Evolutionary conservation across 768 basidiomycete genomes (phyloP).

Genomic region (Psilocybe azurescens): DNA sequence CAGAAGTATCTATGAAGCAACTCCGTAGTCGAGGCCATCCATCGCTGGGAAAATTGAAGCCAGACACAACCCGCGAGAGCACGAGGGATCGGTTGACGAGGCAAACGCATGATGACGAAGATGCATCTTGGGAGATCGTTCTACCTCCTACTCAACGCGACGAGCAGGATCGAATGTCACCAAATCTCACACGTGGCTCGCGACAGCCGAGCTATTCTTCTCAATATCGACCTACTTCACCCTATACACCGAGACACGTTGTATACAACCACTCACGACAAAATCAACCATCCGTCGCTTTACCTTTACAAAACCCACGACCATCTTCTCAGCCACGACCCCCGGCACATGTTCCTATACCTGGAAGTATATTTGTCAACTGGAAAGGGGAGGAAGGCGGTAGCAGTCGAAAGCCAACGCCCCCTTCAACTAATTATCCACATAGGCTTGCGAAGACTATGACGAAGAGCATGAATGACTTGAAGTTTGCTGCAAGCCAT

Average conservation of each 20-base stretch:
- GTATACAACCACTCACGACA: constrained; percentile 43
- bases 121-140: constrained; percentile 25
- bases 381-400: constrained; percentile 55
- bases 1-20: constrained; percentile 35
- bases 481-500: constrained; percentile 22
- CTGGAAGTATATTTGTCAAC: constrained; percentile 49
- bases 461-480: constrained; percentile 66
- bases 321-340: constrained; percentile 34
- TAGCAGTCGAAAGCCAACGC: constrained; percentile 39
- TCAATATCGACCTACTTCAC: constrained; percentile 28
- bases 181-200: constrained; percentile 11
- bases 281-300: constrained; percentile 39
- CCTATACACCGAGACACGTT: constrained; percentile 35
- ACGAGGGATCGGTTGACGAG: constrained; percentile 16
- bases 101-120: constrained; percentile 24
- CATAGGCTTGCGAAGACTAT: constrained; percentile 30
- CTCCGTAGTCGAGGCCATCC: constrained; percentile 32
- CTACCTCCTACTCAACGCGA: constrained; percentile 20
- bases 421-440: constrained; percentile 37
- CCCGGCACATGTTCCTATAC: constrained; percentile 48
- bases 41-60: constrained; percentile 31
- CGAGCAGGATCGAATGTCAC: constrained; percentile 24
- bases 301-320: constrained; percentile 35
- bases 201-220: constrained; percentile 14
- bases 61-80: constrained; percentile 39